Evolutionary conservation across 1,284 basidiomycete species (phyloP), one percentile per base, ranked within the genome.

Genomic region (Anthracocystis setariae): DNA sequence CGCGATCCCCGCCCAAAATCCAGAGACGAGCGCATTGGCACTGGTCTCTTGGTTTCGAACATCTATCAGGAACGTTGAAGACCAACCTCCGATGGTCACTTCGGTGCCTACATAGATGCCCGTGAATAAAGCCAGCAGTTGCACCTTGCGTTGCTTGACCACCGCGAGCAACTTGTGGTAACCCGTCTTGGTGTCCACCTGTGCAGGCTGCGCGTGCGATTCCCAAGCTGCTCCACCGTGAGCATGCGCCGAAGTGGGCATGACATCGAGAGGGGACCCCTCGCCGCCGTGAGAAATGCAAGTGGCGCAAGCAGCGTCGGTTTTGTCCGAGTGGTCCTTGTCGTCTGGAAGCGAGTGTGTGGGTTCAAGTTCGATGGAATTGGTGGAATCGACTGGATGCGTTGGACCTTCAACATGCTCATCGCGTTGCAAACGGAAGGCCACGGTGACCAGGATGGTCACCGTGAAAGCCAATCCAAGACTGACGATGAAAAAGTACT

Each of bases 81-180:
- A 57, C 75, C 75, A 77, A 2, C 75, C 75, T 9, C 75, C 75
- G 17, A 77, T 73, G 2, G 73, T 61, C 8, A 77, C 75, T 42
- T 77, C 75, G 27, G 66, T 68, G 17, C 75, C 75, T 15, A 74
- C 73, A 43, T 77, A 75, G 33, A 61, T 46, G 18, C 75, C 49
- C 13, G 65, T 62, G 45, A 77, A 77, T 1, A 58, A 9, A 3
- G 61, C 46, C 18, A 77, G 60, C 0, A 76, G 49, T 3, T 50
- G 38, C 3, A 74, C 61, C 25, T 54, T 60, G 3, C 27, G 24
- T 17, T 56, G 55, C 18, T 23, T 42, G 20, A 73, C 35, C 1
- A 76, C 60, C 1, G 52, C 58, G 13, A 38, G 13, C 20, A 75
- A 56, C 47, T 75, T 73, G 45, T 59, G 42, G 23, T 50, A 35